phyloP scores from a whole-genome alignment of 768 basidiomycete genomes.

The Tylopilus subfusipes region DNA sequence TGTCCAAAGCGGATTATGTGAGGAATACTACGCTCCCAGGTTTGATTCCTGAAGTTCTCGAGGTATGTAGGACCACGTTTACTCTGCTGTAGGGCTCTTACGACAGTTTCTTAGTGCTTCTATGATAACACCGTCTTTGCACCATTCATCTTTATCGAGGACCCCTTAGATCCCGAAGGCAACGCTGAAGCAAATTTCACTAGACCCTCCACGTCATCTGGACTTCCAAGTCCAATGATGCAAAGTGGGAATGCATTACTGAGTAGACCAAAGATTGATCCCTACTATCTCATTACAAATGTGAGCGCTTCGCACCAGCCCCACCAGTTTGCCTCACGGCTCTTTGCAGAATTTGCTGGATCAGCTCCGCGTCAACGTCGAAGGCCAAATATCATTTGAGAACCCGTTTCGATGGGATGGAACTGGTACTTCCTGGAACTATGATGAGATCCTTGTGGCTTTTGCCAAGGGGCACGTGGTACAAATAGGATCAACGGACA shows the following conservation, averaged over 20 bases:
- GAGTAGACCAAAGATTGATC: constrained; percentile 74
- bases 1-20: constrained; percentile 93
- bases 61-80: constrained; percentile 48
- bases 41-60: constrained; percentile 75
- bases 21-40: constrained; percentile 90
- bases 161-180: constrained; percentile 69
- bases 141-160: constrained; percentile 96
- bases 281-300: constrained; percentile 85
- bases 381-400: constrained; percentile 50
- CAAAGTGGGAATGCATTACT: constrained; percentile 39
- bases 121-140: constrained; percentile 96
- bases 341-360: constrained; percentile 55
- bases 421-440: constrained; percentile 61
- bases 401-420: constrained; percentile 71
- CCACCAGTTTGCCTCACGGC: constrained; percentile 5
- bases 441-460: constrained; percentile 56
- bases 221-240: constrained; percentile 28
- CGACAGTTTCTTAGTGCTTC: constrained; percentile 59
- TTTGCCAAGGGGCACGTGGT: constrained; percentile 61
- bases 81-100: neutral
- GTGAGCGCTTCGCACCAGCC: constrained; percentile 38
- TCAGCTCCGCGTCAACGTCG: constrained; percentile 66
- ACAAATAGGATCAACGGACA: constrained; percentile 48
- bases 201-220: constrained; percentile 37
- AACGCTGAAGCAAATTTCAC: constrained; percentile 39